Evolutionary conservation across 2,329 filamentous ascomycete species (phyloP), one percentile per base, ranked within the genome.

Genomic region (Dactylella cylindrospora): DNA sequence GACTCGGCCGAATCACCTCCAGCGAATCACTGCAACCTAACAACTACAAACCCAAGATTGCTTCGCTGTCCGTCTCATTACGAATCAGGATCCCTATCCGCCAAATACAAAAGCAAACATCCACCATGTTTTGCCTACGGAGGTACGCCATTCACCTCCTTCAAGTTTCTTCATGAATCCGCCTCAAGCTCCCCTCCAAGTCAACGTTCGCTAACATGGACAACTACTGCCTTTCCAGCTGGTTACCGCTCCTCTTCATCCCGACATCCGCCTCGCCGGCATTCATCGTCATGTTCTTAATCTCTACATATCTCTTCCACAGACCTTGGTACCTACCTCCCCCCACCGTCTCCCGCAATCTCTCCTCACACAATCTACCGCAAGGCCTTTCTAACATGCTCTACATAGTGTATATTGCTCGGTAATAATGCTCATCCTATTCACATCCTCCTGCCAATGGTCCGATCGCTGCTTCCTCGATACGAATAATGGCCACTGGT

Each of bases 241-340:
- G 87, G 85, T 81, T 93, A 45, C 88, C 88, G 23, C 83, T 93
- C 68, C 86, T 93, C 72, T 90, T 93, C 75, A 90, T 93, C 68
- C 88, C 88, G 46, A 88, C 88, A 60, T 90, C 90, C 73, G 86
- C 88, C 68, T 90, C 86, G 55, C 88, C 88, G 20, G 80, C 87
- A 70, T 90, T 91, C 76, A 88, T 93, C 72, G 82, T 91, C 75
- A 81, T 89, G 75, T 89, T 93, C 79, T 85, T 98, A 76, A 80
- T 89, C 67, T 89, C 90, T 73, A 95, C 90, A 67, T 97, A 95
- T 78, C 88, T 95, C 75, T 84, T 98, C 70, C 95, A 96, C 76
- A 85, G 91, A 51, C 93, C 93, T 49, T 98, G 93, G 68, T 68
- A 64, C 15, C 43, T 31, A 22, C 15, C 20, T 19, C 17, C 38